phyloP scores from a whole-genome alignment of 2,329 filamentous ascomycete genomes.

The Aspergillus melleus region DNA sequence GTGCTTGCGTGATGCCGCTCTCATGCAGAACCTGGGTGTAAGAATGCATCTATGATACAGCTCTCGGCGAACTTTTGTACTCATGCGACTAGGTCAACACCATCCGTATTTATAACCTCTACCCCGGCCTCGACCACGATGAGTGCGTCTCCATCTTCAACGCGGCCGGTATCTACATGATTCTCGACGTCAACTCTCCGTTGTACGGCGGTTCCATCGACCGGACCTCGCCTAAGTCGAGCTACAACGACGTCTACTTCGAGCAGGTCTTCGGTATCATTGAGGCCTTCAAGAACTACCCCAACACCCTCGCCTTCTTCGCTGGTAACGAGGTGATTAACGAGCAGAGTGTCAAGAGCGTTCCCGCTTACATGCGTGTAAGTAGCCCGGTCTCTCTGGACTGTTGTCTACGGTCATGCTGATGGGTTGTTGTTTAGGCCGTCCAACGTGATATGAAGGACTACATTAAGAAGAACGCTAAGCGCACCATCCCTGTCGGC shows the following conservation, averaged over 20 bases:
- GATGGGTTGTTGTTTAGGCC: conserved; percentile 38
- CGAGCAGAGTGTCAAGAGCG: conserved; percentile 54
- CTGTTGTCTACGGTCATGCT: not conserved
- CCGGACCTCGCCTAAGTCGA: conserved; percentile 54
- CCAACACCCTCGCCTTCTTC: conserved; percentile 67
- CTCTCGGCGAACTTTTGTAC: not conserved
- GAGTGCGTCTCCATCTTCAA: conserved; percentile 66
- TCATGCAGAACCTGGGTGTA: conserved; percentile 64
- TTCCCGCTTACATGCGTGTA: conserved; percentile 60
- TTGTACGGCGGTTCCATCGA: conserved; percentile 57
- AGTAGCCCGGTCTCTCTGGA: conserved; percentile 16
- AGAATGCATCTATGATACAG: conserved; percentile 13
- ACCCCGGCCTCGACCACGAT: conserved; percentile 60
- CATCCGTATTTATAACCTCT: conserved; percentile 65
- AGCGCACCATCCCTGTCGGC: conserved; percentile 63
- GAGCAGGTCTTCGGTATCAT: conserved; percentile 62
- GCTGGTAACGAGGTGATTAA: conserved; percentile 70
- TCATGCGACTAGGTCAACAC: conserved; percentile 54
- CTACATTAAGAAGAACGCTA: conserved; percentile 61
- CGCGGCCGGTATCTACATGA: conserved; percentile 65
- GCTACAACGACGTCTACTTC: conserved; percentile 58
- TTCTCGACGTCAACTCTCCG: conserved; percentile 66
- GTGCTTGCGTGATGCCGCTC: conserved; percentile 63
- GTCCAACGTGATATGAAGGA: conserved; percentile 68
- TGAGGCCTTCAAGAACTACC: conserved; percentile 66